Evolutionary conservation across 495 filamentous ascomycete genomes (phyloP).

Genomic region (Podospora comata): DNA sequence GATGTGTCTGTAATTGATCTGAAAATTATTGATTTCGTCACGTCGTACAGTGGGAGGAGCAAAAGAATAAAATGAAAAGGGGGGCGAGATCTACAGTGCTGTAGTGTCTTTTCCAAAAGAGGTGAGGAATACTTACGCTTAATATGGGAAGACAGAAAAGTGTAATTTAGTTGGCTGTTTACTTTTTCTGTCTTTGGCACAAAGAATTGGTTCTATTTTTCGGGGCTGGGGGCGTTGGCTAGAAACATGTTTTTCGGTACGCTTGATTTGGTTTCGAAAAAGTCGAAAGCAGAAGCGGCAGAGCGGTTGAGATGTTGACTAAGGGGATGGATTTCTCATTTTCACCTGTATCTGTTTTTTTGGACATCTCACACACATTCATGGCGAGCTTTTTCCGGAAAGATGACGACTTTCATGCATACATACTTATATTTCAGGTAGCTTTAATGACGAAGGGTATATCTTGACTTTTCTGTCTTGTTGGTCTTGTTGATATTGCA

Average conservation of each 20-base stretch:
- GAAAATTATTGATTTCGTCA: background rate
- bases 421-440: constrained; percentile 29
- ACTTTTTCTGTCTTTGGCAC: constrained; percentile 2
- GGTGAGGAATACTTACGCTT: background rate
- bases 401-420: constrained; percentile 27
- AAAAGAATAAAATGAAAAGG: background rate
- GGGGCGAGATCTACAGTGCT: background rate
- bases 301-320: background rate
- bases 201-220: background rate
- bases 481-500: background rate
- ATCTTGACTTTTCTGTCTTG: constrained; percentile 17
- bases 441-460: constrained; percentile 27
- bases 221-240: constrained; percentile 13
- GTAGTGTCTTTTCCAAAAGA: background rate
- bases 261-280: background rate
- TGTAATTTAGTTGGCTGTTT: constrained; percentile 14
- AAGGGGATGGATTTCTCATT: background rate
- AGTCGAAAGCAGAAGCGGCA: background rate
- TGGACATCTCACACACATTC: constrained; percentile 29
- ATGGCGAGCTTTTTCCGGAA: background rate
- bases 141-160: constrained; percentile 10
- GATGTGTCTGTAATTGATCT: background rate
- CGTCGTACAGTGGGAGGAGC: background rate
- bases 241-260: background rate
- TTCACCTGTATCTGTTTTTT: background rate